Evolutionary conservation across 1,284 basidiomycete genomes (phyloP).

Genomic region (Exobasidium cylindrosporum): DNA sequence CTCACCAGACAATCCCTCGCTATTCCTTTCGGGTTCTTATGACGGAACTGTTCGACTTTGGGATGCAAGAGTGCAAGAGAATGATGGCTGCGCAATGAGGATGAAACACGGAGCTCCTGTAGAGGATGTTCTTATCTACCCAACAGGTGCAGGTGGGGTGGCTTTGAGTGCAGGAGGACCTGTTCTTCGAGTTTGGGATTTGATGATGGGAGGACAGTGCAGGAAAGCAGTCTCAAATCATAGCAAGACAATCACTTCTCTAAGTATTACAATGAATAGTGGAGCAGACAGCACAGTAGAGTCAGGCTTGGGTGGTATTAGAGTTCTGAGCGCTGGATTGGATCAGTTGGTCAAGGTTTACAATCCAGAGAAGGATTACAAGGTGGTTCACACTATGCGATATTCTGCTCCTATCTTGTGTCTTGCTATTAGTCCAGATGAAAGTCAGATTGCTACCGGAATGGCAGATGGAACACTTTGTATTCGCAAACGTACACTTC

Average conservation of each 20-base stretch:
- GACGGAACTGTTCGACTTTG: constrained; percentile 87
- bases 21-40: constrained; percentile 89
- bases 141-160: constrained; percentile 71
- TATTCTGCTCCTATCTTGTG: constrained; percentile 90
- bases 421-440: constrained; percentile 92
- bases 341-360: constrained; percentile 99
- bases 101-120: constrained; percentile 65
- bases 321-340: constrained; percentile 82
- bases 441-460: constrained; percentile 90
- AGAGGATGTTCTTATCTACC: constrained; percentile 90
- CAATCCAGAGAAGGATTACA: constrained; percentile 69
- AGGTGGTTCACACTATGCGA: constrained; percentile 96
- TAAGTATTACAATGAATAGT: constrained; percentile 56
- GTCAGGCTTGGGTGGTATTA: constrained; percentile 64
- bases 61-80: constrained; percentile 65
- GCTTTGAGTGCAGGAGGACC: constrained; percentile 85
- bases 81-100: constrained; percentile 42
- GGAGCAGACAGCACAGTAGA: constrained; percentile 38
- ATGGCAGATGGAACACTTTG: constrained; percentile 91
- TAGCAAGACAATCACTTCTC: constrained; percentile 91
- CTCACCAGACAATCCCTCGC: constrained; percentile 74
- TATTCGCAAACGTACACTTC: constrained; percentile 64
- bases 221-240: constrained; percentile 67
- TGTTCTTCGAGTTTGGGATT: constrained; percentile 90
- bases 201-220: constrained; percentile 78